Percentiles rank a stretch among this genome's conserved stretches.
These are phyloP conservation scores for Sporodiniella umbellata DNA, from an alignment of 371 early-diverging fungal genomes.

Conservation along the genomic window DNA sequence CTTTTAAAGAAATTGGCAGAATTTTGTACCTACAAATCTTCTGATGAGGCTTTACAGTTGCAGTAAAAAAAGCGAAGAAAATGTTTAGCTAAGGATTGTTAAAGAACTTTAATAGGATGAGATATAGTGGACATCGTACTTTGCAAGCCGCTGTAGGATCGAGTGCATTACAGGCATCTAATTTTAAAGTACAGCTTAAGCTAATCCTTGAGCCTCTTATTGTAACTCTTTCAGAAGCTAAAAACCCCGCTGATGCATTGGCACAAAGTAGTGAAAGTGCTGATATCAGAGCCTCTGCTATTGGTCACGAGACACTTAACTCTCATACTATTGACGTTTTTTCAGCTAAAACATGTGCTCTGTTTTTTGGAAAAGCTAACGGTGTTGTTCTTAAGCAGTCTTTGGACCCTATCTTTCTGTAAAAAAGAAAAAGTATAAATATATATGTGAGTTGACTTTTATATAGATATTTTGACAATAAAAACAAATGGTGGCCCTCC, in stretches of 20 bases:
- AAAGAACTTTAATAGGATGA: constrained; percentile 33
- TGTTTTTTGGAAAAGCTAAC: constrained; percentile 33
- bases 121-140: constrained; percentile 54
- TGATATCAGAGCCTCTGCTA: constrained; percentile 27
- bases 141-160: constrained; percentile 54
- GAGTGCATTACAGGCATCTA: constrained; percentile 51
- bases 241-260: constrained; percentile 32
- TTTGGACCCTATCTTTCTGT: constrained; percentile 46
- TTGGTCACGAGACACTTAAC: constrained; percentile 21
- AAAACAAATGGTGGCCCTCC: constrained; percentile 60
- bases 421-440: background rate
- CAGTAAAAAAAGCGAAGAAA: constrained; percentile 14
- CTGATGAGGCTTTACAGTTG: constrained; percentile 31
- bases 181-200: constrained; percentile 51
- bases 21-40: constrained; percentile 39
- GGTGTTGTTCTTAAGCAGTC: constrained; percentile 45
- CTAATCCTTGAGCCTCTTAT: constrained; percentile 59
- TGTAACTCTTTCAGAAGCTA: constrained; percentile 34
- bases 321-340: constrained; percentile 24
- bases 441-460: background rate
- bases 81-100: too few species aligned
- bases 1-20: constrained; percentile 55
- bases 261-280: constrained; percentile 18
- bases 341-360: constrained; percentile 32
- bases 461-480: constrained; percentile 52